phyloP scores from a whole-genome alignment of 805 yeast genomes.

The Cyberlindnera maclurae region DNA sequence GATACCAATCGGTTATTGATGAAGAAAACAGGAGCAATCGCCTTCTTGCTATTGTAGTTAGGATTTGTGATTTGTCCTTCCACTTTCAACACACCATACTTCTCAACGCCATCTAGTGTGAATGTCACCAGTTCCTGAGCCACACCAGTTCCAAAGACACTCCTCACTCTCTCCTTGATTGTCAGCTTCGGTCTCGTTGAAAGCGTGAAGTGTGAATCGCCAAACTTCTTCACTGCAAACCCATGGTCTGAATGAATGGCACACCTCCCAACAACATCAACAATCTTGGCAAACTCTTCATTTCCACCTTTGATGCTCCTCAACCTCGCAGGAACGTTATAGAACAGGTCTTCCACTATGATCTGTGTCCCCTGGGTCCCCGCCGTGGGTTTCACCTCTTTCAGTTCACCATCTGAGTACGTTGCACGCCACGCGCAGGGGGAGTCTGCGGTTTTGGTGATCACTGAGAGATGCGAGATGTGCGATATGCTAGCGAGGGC shows the following conservation, averaged over 20 bases:
- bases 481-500: slow-evolving; percentile 94
- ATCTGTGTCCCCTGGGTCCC: slow-evolving; percentile 86
- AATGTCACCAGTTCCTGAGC: slow-evolving; percentile 58
- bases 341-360: slow-evolving; percentile 81
- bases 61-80: slow-evolving; percentile 64
- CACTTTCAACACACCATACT: slow-evolving; percentile 44
- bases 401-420: slow-evolving; percentile 61
- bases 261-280: slow-evolving; percentile 80
- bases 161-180: slow-evolving; percentile 61
- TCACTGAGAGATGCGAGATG: slow-evolving; percentile 72
- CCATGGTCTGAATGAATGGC: slow-evolving; percentile 70
- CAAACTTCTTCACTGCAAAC: slow-evolving; percentile 71
- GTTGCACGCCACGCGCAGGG: slow-evolving; percentile 64
- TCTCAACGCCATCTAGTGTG: slow-evolving; percentile 23
- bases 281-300: slow-evolving; percentile 70
- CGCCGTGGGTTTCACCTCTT: slow-evolving; percentile 57
- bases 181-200: slow-evolving; percentile 44
- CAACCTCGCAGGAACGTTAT: slow-evolving; percentile 75
- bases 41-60: slow-evolving; percentile 62
- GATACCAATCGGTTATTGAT: slow-evolving; percentile 78
- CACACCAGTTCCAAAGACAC: slow-evolving; percentile 61
- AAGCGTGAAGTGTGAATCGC: slow-evolving; percentile 66
- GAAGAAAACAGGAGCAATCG: slow-evolving; percentile 66
- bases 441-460: slow-evolving; percentile 57
- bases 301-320: slow-evolving; percentile 54